A percentile compares a stretch with the other conserved stretches of the same genome.
phyloP scores from a whole-genome alignment of 768 basidiomycete genomes.

The Trametes villosa region DNA sequence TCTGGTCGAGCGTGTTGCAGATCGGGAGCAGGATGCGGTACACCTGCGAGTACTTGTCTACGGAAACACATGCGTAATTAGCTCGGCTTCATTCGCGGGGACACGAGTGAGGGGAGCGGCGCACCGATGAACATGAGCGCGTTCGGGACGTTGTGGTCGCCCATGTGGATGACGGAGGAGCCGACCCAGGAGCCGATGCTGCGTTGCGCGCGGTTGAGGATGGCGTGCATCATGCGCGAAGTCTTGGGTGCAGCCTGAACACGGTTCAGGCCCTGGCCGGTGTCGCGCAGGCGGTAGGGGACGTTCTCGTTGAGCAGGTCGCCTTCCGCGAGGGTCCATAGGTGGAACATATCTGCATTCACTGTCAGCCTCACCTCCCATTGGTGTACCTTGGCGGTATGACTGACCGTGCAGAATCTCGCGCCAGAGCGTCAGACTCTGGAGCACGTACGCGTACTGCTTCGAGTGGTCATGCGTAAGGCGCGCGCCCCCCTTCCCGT shows the following conservation, averaged over 20 bases:
- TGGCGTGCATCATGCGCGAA: slow-evolving; percentile 87
- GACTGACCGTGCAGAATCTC: slow-evolving; percentile 79
- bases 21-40: slow-evolving; percentile 89
- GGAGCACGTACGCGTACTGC: slow-evolving; percentile 85
- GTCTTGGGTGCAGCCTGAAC: slow-evolving; percentile 88
- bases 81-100: too few relatives aligned
- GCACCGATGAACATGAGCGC: slow-evolving; percentile 83
- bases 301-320: slow-evolving; percentile 79
- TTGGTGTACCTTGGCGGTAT: too few relatives aligned
- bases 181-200: slow-evolving; percentile 86
- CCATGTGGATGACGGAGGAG: slow-evolving; percentile 88
- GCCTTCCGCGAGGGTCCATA: slow-evolving; percentile 82
- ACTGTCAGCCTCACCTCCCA: not conserved
- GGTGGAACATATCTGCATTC: slow-evolving; percentile 78
- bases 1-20: slow-evolving; percentile 78
- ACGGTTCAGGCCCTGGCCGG: slow-evolving; percentile 89
- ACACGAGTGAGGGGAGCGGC: not conserved
- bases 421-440: slow-evolving; percentile 85
- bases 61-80: too few relatives aligned
- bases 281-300: slow-evolving; percentile 82
- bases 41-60: slow-evolving; percentile 89
- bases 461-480: slow-evolving; percentile 84
- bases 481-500: slow-evolving; percentile 78
- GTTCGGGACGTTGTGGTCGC: slow-evolving; percentile 83
- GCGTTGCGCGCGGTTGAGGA: slow-evolving; percentile 81